Evolutionary conservation across 306 rosid species (phyloP).

Genomic region (Acacia crassicarpa): DNA sequence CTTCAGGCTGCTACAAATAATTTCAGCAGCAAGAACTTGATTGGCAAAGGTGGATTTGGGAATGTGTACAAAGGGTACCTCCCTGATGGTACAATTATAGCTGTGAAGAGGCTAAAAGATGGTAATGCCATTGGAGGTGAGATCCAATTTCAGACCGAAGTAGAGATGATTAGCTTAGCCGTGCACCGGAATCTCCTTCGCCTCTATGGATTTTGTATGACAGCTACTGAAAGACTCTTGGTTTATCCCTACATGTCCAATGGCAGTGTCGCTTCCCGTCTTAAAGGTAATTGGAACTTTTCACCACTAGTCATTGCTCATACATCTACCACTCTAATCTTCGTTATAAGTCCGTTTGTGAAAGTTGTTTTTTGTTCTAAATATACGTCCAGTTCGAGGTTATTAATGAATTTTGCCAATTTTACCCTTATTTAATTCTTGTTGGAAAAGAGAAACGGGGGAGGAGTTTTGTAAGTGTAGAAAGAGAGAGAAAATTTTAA

Average conservation of each 20-base stretch:
- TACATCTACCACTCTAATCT: not conserved
- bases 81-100: constrained; percentile 38
- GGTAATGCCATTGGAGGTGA: constrained; percentile 9
- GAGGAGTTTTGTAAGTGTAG: too few relatives aligned
- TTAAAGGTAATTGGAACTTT: constrained; percentile 62
- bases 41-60: not conserved
- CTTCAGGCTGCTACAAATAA: constrained; percentile 51
- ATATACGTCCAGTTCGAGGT: too few relatives aligned
- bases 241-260: not conserved
- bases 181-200: not conserved
- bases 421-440: too few relatives aligned
- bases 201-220: not conserved
- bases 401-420: too few relatives aligned
- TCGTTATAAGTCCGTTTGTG: too few relatives aligned
- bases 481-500: too few relatives aligned
- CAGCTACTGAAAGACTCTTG: not conserved
- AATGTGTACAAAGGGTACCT: not conserved
- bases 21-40: not conserved
- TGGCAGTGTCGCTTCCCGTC: constrained; percentile 45
- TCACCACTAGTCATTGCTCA: too few relatives aligned
- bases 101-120: not conserved
- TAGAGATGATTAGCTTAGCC: not conserved
- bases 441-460: too few relatives aligned
- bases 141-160: constrained; percentile 24
- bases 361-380: too few relatives aligned